Evolutionary conservation across 2,329 filamentous ascomycete genomes (phyloP).

Genomic region (Myriosclerotinia scirpicola): DNA sequence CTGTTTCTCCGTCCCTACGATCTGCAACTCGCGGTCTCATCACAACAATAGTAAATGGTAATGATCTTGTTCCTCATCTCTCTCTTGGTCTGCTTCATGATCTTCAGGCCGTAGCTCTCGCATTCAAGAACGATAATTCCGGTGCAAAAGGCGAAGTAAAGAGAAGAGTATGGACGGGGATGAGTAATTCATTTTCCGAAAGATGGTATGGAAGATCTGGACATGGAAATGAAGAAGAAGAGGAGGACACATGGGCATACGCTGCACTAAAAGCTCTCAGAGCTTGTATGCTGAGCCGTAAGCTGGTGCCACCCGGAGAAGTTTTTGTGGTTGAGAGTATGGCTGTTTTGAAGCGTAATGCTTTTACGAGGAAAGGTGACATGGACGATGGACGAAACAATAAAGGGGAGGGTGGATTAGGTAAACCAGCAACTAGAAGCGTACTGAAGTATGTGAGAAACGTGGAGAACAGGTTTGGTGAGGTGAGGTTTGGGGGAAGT

Average conservation of each 20-base stretch:
- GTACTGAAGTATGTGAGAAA: slow-evolving; percentile 70
- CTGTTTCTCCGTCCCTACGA: slow-evolving; percentile 68
- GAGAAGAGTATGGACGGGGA: slow-evolving; percentile 62
- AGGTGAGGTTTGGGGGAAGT: slow-evolving; percentile 68
- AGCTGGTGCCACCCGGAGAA: slow-evolving; percentile 73
- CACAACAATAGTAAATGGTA: slow-evolving; percentile 70
- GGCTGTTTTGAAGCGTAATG: slow-evolving; percentile 65
- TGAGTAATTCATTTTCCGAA: slow-evolving; percentile 61
- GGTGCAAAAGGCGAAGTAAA: slow-evolving; percentile 67
- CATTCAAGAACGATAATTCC: slow-evolving; percentile 70
- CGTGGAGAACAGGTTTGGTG: slow-evolving; percentile 68
- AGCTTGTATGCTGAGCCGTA: slow-evolving; percentile 65
- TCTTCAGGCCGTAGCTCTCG: slow-evolving; percentile 68
- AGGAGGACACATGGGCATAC: slow-evolving; percentile 69
- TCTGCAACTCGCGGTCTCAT: slow-evolving; percentile 71
- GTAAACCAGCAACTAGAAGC: slow-evolving; percentile 65
- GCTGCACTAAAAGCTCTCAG: slow-evolving; percentile 65
- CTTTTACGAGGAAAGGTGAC: slow-evolving; percentile 48
- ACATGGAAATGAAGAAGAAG: slow-evolving; percentile 45
- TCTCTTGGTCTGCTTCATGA: slow-evolving; percentile 74
- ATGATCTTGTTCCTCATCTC: slow-evolving; percentile 71
- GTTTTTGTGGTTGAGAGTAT: slow-evolving; percentile 72
- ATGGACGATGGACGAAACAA: neutral
- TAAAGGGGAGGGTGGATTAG: slow-evolving; percentile 44
- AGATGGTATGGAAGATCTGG: slow-evolving; percentile 55